Percentiles rank a stretch among this genome's conserved stretches.
Conservation (phyloP, 2,329 filamentous ascomycete genomes). For the Trematosphaeria pertusa region DNA sequence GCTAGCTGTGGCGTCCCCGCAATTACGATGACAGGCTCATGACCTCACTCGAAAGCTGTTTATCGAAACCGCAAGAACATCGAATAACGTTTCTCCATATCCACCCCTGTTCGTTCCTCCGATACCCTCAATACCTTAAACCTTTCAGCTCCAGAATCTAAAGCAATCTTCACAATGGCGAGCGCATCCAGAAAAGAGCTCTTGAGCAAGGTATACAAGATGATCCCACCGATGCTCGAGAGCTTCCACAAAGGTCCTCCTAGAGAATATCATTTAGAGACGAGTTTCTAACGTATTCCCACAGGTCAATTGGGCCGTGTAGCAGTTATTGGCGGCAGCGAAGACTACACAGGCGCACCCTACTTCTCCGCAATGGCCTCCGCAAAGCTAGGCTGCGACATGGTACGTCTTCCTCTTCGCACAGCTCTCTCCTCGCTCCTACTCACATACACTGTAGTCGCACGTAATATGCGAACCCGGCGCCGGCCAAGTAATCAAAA, state of each 20-base stretch:
- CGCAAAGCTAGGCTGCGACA: slow-evolving; percentile 86
- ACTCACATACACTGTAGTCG: slow-evolving; percentile 61
- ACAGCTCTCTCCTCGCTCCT: slow-evolving; percentile 6
- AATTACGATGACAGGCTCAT: slow-evolving; percentile 7
- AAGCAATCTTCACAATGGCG: slow-evolving; percentile 44
- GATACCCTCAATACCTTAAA: background rate
- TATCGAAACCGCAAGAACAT: background rate
- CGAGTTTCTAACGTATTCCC: slow-evolving; percentile 18
- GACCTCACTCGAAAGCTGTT: slow-evolving; percentile 5
- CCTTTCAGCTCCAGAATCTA: background rate
- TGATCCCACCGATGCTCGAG: slow-evolving; percentile 94
- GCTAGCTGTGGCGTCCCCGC: slow-evolving; percentile 4
- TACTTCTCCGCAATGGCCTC: slow-evolving; percentile 99
- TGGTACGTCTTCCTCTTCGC: slow-evolving; percentile 63
- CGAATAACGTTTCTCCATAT: slow-evolving; percentile 2
- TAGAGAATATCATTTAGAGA: background rate
- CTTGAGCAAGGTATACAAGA: slow-evolving; percentile 80
- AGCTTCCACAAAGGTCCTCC: slow-evolving; percentile 89
- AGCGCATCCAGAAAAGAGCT: slow-evolving; percentile 74
- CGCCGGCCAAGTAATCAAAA: slow-evolving; percentile 87
- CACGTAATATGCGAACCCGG: slow-evolving; percentile 95
- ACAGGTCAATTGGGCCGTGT: slow-evolving; percentile 89
- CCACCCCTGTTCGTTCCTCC: background rate
- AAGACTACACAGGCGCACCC: slow-evolving; percentile 95
- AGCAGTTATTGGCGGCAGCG: slow-evolving; percentile 91